phyloP scores from a whole-genome alignment of 2,329 filamentous ascomycete genomes.

The Aspergillus fumigatus region DNA sequence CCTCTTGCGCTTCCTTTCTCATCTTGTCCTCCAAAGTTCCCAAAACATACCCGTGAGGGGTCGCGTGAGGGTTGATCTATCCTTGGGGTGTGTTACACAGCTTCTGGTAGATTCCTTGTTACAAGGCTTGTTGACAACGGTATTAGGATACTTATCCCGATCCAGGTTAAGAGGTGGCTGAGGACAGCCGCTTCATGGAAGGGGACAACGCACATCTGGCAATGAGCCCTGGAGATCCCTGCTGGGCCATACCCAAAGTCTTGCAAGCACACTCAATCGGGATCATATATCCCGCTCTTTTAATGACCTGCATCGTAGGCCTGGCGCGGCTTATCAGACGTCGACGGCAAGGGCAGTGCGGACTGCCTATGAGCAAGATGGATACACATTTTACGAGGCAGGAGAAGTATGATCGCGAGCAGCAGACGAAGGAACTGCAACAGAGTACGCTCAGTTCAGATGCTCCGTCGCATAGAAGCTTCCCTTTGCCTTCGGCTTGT shows the following conservation, averaged over 20 bases:
- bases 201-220: slow-evolving; percentile 8
- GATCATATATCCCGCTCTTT: slow-evolving; percentile 12
- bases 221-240: slow-evolving; percentile 13
- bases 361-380: slow-evolving; percentile 15
- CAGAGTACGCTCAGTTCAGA: slow-evolving; percentile 3
- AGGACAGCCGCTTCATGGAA: not conserved
- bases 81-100: not conserved
- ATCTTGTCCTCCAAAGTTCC: not conserved
- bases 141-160: not conserved
- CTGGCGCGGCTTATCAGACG: slow-evolving; percentile 16
- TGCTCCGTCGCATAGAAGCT: slow-evolving; percentile 1
- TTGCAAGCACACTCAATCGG: slow-evolving; percentile 11
- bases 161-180: not conserved
- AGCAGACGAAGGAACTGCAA: slow-evolving; percentile 9
- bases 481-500: slow-evolving; percentile 19
- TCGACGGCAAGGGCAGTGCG: slow-evolving; percentile 10
- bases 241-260: slow-evolving; percentile 6
- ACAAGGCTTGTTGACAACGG: not conserved
- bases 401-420: slow-evolving; percentile 16
- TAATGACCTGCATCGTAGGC: slow-evolving; percentile 14
- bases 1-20: not conserved
- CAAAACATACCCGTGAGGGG: not conserved
- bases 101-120: not conserved
- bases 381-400: slow-evolving; percentile 9
- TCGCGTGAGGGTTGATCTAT: not conserved